Percentiles rank a stretch among this genome's conserved stretches.
Conservation (phyloP, 2,329 filamentous ascomycete species). For the Ophiostoma populinum region DNA sequence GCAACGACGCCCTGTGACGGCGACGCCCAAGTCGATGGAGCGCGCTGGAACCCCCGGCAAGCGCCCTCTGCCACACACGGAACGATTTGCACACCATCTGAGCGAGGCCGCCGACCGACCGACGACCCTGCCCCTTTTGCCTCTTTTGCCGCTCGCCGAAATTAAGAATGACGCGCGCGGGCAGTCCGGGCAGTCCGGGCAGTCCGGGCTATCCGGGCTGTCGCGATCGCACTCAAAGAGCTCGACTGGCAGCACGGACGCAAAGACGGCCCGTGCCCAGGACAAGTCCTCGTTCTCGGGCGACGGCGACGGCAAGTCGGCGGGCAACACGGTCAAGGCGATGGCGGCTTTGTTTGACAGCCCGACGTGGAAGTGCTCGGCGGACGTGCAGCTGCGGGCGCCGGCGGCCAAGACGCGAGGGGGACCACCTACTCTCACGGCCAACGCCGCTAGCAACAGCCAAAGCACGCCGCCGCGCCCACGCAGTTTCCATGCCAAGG, state of each 20-base stretch:
- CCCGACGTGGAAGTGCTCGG: conserved; percentile 10
- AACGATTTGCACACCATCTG: no score
- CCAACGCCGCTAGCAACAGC: no score
- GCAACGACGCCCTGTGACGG: neutral
- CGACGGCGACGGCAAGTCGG: conserved; percentile 13
- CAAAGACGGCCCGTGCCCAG: no score
- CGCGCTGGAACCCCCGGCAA: neutral
- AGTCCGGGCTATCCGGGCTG: no score
- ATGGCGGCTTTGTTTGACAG: conserved; percentile 36
- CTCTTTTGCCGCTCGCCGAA: neutral
- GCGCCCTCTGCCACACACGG: neutral
- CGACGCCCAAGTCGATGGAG: neutral
- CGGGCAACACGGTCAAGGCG: conserved; percentile 22
- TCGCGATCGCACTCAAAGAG: no score
- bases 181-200: neutral
- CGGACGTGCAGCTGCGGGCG: neutral
- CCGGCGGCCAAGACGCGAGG: no score
- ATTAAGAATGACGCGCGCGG: conserved; percentile 1
- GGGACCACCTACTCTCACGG: no score
- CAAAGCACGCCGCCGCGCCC: no score
- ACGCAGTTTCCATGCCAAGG: no score
- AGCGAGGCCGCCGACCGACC: no score
- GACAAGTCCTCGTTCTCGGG: neutral
- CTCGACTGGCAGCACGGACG: no score
- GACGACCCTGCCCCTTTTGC: no score